Conservation (phyloP, 2,329 filamentous ascomycete species). For the Echinosphaeria canescens region DNA sequence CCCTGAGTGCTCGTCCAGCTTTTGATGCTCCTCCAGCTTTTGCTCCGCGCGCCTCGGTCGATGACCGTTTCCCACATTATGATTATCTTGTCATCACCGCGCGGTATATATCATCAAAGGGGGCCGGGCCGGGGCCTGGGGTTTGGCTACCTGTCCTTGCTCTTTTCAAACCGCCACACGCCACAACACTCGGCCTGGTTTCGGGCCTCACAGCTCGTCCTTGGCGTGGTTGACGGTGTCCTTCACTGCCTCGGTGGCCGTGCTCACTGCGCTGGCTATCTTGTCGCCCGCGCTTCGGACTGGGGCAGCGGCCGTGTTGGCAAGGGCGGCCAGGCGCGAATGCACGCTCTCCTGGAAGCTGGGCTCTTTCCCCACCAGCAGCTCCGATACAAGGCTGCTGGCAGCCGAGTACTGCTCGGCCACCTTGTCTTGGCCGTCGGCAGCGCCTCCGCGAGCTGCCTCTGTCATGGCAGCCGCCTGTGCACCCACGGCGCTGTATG, state of each 20-base stretch:
- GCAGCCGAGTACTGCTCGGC: constrained; percentile 46
- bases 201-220: constrained; percentile 22
- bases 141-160: too few species aligned
- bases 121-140: too few species aligned
- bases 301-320: constrained; percentile 10
- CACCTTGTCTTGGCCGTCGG: constrained; percentile 37
- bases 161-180: too few species aligned
- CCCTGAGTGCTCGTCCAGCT: too few species aligned
- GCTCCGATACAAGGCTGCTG: constrained; percentile 51
- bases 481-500: constrained; percentile 23
- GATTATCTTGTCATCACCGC: too few species aligned
- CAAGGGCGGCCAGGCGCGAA: constrained; percentile 37
- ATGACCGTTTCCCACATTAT: too few species aligned
- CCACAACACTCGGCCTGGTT: too few species aligned
- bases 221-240: constrained; percentile 12
- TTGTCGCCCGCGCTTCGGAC: constrained; percentile 13
- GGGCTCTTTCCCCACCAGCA: constrained; percentile 57
- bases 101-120: too few species aligned
- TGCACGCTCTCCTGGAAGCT: constrained; percentile 67
- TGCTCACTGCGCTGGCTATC: constrained; percentile 14
- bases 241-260: constrained; percentile 19
- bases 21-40: too few species aligned
- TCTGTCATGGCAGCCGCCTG: constrained; percentile 39
- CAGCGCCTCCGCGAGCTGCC: constrained; percentile 30
- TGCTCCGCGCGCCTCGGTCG: too few species aligned